Conservation (phyloP, 148 eudicot species). For the Rhododendron vialii region DNA sequence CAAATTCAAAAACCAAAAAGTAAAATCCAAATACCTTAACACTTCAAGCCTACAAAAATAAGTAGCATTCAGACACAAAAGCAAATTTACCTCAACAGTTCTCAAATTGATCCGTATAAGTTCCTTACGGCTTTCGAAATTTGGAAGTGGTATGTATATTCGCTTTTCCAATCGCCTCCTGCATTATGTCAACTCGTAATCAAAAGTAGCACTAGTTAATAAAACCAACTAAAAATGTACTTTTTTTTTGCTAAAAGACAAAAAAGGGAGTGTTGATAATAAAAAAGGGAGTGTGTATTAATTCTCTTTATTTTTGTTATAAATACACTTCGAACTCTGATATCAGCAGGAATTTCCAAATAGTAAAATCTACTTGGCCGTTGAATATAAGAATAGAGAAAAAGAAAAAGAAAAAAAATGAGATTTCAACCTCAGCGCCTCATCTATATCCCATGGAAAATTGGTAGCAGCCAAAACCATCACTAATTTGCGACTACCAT, state of each 20-base stretch:
- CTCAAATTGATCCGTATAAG: constrained; percentile 91
- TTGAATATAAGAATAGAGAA: not conserved
- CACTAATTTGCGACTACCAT: constrained; percentile 85
- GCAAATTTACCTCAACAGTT: constrained; percentile 68
- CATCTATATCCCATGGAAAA: constrained; percentile 99
- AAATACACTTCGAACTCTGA: not conserved
- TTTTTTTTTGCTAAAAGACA: too few species aligned
- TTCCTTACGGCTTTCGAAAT: constrained; percentile 90
- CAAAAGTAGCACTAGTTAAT: not conserved
- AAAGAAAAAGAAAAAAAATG: not conserved
- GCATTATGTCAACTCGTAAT: constrained; percentile 25
- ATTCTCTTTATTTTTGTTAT: too few species aligned
- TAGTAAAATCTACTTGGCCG: not conserved
- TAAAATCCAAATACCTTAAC: not conserved
- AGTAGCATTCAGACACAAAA: not conserved
- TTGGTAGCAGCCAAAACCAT: constrained; percentile 99
- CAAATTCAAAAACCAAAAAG: not conserved
- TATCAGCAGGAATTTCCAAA: not conserved
- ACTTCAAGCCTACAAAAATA: not conserved
- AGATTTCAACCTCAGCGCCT: constrained; percentile 76
- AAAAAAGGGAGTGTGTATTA: too few species aligned
- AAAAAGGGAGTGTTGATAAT: too few species aligned
- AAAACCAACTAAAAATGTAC: not conserved
- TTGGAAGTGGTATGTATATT: constrained; percentile 93
- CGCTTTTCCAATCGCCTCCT: constrained; percentile 98